Percentiles rank a stretch among this genome's conserved stretches.
These are phyloP conservation scores for Tuber brumale DNA, from an alignment of 495 filamentous ascomycete genomes.

Conservation along the genomic window DNA sequence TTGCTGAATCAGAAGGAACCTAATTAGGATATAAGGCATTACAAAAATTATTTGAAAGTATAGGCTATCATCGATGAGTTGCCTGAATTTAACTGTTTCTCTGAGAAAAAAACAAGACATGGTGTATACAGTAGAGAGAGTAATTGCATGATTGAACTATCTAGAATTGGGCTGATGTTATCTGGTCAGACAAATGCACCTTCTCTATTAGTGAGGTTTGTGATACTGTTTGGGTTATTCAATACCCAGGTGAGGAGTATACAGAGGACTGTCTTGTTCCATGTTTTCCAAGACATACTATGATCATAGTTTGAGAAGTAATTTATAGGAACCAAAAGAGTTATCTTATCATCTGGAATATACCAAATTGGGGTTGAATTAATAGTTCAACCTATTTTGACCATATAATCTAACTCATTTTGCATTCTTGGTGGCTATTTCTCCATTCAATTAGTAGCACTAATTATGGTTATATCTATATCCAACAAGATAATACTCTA, in stretches of 20 bases:
- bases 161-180: not conserved
- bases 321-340: not conserved
- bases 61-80: no score
- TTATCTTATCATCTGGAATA: not conserved
- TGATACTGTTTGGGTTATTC: not conserved
- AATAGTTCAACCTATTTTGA: not conserved
- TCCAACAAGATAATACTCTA: slow-evolving; percentile 9
- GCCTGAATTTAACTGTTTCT: no score
- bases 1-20: no score
- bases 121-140: no score
- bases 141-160: no score
- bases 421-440: not conserved
- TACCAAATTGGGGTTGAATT: not conserved
- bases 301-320: not conserved
- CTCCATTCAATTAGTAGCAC: not conserved
- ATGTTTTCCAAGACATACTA: not conserved
- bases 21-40: no score
- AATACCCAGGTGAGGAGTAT: not conserved
- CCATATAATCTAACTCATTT: not conserved
- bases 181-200: not conserved
- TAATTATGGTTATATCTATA: not conserved
- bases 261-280: not conserved
- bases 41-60: no score
- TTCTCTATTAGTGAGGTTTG: not conserved
- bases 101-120: no score